These are phyloP conservation scores for Candida krabiensis DNA, from an alignment of 805 yeast species.

Conservation along the genomic window DNA sequence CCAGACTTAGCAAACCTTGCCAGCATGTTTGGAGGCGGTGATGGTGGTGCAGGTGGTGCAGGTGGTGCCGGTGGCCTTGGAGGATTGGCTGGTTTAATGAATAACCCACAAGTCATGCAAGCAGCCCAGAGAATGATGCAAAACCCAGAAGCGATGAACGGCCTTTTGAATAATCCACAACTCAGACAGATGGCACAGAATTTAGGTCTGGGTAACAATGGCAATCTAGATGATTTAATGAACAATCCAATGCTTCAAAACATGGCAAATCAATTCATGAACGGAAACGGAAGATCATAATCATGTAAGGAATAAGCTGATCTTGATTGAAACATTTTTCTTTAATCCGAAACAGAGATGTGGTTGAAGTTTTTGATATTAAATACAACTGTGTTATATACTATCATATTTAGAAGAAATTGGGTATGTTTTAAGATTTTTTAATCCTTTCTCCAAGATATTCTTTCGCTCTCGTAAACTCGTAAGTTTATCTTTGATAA, in stretches of 20 bases:
- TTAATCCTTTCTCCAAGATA: conserved; percentile 23
- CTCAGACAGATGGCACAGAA: conserved; percentile 81
- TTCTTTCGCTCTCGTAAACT: conserved; percentile 22
- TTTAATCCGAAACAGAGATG: too few species aligned
- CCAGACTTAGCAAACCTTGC: conserved; percentile 70
- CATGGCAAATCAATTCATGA: conserved; percentile 71
- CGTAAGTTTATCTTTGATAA: conserved; percentile 29
- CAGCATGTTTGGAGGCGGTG: conserved; percentile 61
- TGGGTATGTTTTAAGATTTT: conserved; percentile 1
- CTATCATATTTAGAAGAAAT: neutral
- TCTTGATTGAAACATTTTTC: conserved; percentile 3
- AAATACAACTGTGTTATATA: conserved; percentile 1
- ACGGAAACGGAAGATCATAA: conserved; percentile 38
- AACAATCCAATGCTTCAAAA: conserved; percentile 76
- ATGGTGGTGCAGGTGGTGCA: conserved; percentile 66
- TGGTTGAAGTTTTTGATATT: too few species aligned
- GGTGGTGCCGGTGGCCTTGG: conserved; percentile 71
- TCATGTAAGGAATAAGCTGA: conserved; percentile 2
- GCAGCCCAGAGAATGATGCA: conserved; percentile 88
- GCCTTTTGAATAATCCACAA: conserved; percentile 78
- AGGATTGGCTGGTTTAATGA: conserved; percentile 67
- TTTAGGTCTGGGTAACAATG: conserved; percentile 66
- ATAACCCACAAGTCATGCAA: conserved; percentile 88
- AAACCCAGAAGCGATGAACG: conserved; percentile 73
- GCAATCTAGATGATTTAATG: conserved; percentile 61